Evolutionary conservation across 805 yeast species (phyloP).

Genomic region (Starmerella vaccinii): DNA sequence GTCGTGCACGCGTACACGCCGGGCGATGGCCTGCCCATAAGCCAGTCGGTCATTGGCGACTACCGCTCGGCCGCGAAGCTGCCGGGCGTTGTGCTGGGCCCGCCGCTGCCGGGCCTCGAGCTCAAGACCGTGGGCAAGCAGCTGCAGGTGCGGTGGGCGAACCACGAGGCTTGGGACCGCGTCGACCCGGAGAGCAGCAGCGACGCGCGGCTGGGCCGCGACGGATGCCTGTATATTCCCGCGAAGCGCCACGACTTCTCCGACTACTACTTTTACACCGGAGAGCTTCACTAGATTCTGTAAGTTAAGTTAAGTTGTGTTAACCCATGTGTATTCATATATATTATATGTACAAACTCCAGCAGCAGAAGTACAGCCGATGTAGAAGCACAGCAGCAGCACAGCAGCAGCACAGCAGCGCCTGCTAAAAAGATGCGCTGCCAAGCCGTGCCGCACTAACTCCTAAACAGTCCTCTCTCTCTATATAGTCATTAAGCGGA

Average conservation of each 20-base stretch:
- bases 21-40: conserved; percentile 28
- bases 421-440: no score
- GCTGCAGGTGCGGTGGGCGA: conserved; percentile 13
- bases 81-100: conserved; percentile 19
- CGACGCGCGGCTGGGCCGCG: conserved; percentile 13
- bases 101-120: conserved; percentile 24
- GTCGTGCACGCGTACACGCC: conserved; percentile 30
- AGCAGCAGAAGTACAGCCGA: no score
- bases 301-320: no score
- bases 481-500: no score
- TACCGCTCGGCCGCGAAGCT: conserved; percentile 20
- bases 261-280: conserved; percentile 20
- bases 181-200: conserved; percentile 1
- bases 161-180: conserved; percentile 7
- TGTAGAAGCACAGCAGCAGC: no score
- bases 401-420: no score
- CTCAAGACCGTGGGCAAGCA: conserved; percentile 9
- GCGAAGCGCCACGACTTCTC: conserved; percentile 20
- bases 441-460: no score
- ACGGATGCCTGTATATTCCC: conserved; percentile 21
- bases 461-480: no score
- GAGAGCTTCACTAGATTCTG: conserved; percentile 15
- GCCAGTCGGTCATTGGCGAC: conserved; percentile 31
- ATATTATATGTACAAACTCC: not conserved
- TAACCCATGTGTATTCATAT: no score